A percentile compares a stretch with the other conserved stretches of the same genome.
These are phyloP conservation scores for Ogataea zsoltii DNA, from an alignment of 805 yeast species.

Conservation along the genomic window DNA sequence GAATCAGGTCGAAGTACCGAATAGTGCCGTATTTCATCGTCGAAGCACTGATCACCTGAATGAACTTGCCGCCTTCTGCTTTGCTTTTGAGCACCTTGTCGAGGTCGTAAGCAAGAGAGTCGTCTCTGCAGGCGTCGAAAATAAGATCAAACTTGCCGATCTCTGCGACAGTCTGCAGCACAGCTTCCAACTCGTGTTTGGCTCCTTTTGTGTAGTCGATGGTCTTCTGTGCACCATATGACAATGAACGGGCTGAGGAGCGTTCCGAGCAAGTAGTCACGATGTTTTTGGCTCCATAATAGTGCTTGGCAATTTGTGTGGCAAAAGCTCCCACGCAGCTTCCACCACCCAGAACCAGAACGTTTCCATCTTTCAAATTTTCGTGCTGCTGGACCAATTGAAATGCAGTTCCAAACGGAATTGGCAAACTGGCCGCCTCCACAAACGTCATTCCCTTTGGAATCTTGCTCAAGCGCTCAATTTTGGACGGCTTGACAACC, in stretches of 20 bases:
- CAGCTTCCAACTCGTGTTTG: constrained; percentile 35
- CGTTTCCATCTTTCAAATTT: constrained; percentile 43
- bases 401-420: constrained; percentile 65
- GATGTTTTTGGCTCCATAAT: constrained; percentile 47
- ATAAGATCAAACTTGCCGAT: constrained; percentile 58
- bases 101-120: constrained; percentile 46
- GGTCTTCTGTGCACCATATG: constrained; percentile 55
- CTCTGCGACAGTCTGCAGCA: constrained; percentile 31
- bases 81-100: constrained; percentile 46
- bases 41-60: constrained; percentile 59
- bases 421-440: constrained; percentile 67
- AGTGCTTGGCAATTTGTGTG: constrained; percentile 56
- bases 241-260: constrained; percentile 25
- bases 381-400: constrained; percentile 20
- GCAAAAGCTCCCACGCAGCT: constrained; percentile 64
- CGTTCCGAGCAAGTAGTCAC: constrained; percentile 50
- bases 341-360: constrained; percentile 72
- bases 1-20: constrained; percentile 26
- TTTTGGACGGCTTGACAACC: constrained; percentile 36
- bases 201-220: constrained; percentile 56
- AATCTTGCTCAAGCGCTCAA: constrained; percentile 40
- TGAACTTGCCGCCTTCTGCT: constrained; percentile 48
- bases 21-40: constrained; percentile 37
- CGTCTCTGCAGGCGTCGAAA: constrained; percentile 65
- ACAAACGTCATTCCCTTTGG: constrained; percentile 48